Evolutionary conservation across 768 basidiomycete genomes (phyloP).

Genomic region (Tricholoma bakamatsutake): DNA sequence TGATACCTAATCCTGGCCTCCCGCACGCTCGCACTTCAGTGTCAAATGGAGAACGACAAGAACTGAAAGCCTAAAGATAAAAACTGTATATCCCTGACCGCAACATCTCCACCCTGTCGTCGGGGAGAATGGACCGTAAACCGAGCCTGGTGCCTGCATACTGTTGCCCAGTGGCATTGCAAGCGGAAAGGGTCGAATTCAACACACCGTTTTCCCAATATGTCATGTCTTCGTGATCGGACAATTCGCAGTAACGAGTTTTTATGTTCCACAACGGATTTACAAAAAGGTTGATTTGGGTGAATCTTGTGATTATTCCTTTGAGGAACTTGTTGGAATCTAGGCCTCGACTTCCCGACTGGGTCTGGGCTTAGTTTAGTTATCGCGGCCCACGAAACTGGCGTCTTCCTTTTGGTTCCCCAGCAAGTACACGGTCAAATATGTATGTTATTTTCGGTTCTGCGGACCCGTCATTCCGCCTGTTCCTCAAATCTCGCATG

Average conservation of each 20-base stretch:
- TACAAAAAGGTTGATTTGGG: not conserved
- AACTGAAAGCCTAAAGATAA: not conserved
- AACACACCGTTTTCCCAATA: not conserved
- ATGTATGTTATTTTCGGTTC: no score
- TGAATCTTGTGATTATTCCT: not conserved
- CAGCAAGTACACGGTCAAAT: no score
- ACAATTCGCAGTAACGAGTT: not conserved
- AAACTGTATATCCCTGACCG: not conserved
- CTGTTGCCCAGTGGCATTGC: not conserved
- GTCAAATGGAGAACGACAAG: not conserved
- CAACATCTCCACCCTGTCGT: not conserved
- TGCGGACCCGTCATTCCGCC: no score
- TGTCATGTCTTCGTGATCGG: not conserved
- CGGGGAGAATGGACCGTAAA: not conserved
- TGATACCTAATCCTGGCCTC: not conserved
- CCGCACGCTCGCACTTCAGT: not conserved
- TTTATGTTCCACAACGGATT: no score
- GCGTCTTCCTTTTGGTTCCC: no score
- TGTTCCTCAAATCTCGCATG: no score
- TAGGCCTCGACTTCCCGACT: no score
- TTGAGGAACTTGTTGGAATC: not conserved
- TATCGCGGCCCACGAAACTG: no score
- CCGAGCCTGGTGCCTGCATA: not conserved
- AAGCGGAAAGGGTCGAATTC: not conserved
- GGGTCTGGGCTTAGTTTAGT: no score